phyloP scores from a whole-genome alignment of 352 stramenopile genomes.

The Pythium insidiosum region DNA sequence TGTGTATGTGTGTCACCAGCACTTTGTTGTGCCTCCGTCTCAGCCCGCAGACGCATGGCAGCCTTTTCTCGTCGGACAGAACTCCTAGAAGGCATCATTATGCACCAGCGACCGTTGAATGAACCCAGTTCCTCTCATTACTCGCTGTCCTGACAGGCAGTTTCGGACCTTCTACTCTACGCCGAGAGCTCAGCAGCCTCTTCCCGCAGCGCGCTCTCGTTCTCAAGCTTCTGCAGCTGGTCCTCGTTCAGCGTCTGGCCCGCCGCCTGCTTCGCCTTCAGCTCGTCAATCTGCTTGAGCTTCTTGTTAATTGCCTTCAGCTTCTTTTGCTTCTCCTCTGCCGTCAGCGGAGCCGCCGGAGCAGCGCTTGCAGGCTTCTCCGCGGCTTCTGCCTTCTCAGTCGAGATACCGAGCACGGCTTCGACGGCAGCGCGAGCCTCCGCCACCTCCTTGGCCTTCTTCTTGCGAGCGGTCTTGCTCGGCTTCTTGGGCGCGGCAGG shows the following conservation, averaged over 20 bases:
- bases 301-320: conserved; percentile 80
- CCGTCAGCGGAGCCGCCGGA: conserved; percentile 28
- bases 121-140: too few relatives aligned
- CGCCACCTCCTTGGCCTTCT: conserved; percentile 74
- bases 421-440: conserved; percentile 60
- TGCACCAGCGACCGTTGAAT: too few relatives aligned
- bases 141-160: too few relatives aligned
- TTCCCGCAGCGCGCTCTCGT: conserved; percentile 52
- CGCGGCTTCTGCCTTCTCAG: conserved; percentile 10
- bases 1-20: too few relatives aligned
- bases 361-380: conserved; percentile 4
- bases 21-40: conserved; percentile 32
- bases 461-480: conserved; percentile 76
- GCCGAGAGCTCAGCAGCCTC: conserved; percentile 58
- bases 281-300: conserved; percentile 81
- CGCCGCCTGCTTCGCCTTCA: conserved; percentile 67
- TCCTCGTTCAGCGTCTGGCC: conserved; percentile 78
- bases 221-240: conserved; percentile 69
- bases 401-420: conserved; percentile 19
- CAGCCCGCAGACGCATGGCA: conserved; percentile 22
- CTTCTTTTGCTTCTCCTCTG: conserved; percentile 83
- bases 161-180: too few relatives aligned
- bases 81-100: too few relatives aligned
- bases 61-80: too few relatives aligned
- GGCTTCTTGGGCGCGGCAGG: conserved; percentile 48